Base-by-base conservation (phyloP, 2,329 filamentous ascomycete genomes). In the Penicillium sp. region DNA sequence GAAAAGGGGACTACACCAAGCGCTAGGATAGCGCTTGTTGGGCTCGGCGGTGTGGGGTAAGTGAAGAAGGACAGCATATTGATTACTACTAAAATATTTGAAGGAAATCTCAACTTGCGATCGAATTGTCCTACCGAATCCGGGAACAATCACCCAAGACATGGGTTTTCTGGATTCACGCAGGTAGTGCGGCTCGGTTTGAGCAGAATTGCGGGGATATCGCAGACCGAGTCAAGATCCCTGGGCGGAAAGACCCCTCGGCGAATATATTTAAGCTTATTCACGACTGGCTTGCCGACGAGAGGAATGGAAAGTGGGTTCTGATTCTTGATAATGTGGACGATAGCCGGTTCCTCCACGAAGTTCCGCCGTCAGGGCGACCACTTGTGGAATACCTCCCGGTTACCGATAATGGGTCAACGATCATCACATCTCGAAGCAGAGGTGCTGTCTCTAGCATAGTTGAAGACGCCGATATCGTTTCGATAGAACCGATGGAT, bases 91-190 rank as follows among this genome's bases (percentile, higher is more conserved):
- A 37, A 37, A 0, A 9, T n/a, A 9, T 44, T 11, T 13, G 60
- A 58, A 74, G 73, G 35, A 74, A 74, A 59, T 72, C 73, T 42
- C 70, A 74, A 64, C 66, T 74, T 49, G 72, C 73, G 7, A 77
- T 78, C 43, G 64, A 76, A 65, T 76, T 75, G 45, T 65, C 67
- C 0, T 68, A 78, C 56, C 62, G 57, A 49, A 55, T 65, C n/a
- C 63, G 61, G 53, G 61, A 71, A 0, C 55, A 49, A n/a, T 68
- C 60, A 16, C 65, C 69, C 0, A 29, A 68, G 14, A 71, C 65
- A 14, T 73, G 64, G 63, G 62, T 77, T 37, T 74, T 77, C 50
- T 79, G 71, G 75, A 62, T 77, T 6, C 64, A 77, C 56, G 70
- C 72, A 2, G 71, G 67, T 51, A 73, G 70, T 49, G 59, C 60